Conservation (phyloP, 768 basidiomycete species). For the Boletus subcaerulescens region DNA sequence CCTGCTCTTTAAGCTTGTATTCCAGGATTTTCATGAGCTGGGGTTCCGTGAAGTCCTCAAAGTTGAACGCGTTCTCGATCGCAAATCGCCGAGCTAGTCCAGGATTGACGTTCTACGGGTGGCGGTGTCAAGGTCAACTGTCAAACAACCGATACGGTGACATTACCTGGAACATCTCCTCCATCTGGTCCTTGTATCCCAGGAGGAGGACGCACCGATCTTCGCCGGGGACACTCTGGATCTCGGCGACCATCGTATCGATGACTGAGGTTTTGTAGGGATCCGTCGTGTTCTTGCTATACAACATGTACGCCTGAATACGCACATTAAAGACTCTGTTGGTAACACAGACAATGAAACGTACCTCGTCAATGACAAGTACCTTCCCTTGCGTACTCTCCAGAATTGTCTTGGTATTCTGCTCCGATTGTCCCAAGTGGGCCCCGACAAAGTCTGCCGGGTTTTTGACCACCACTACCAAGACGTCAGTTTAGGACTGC, state of each 20-base stretch:
- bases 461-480: conserved; percentile 60
- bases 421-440: conserved; percentile 58
- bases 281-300: conserved; percentile 43
- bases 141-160: neutral
- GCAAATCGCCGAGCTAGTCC: conserved; percentile 65
- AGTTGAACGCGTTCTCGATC: conserved; percentile 66
- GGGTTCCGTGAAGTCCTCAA: conserved; percentile 58
- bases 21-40: conserved; percentile 55
- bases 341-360: neutral
- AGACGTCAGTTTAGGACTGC: neutral
- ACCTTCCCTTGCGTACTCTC: conserved; percentile 61
- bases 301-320: conserved; percentile 67
- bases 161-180: conserved; percentile 70
- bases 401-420: conserved; percentile 62
- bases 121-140: neutral
- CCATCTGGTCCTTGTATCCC: conserved; percentile 66
- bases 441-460: conserved; percentile 66
- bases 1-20: conserved; percentile 54
- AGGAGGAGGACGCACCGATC: conserved; percentile 66
- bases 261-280: conserved; percentile 66
- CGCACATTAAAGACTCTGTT: neutral
- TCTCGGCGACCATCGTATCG: conserved; percentile 72
- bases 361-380: conserved; percentile 68
- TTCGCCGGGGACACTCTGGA: conserved; percentile 67
- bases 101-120: conserved; percentile 62